These are phyloP conservation scores for Anthracocystis panici-leucophaei DNA, from an alignment of 1,284 basidiomycete genomes.

Conservation along the genomic window DNA sequence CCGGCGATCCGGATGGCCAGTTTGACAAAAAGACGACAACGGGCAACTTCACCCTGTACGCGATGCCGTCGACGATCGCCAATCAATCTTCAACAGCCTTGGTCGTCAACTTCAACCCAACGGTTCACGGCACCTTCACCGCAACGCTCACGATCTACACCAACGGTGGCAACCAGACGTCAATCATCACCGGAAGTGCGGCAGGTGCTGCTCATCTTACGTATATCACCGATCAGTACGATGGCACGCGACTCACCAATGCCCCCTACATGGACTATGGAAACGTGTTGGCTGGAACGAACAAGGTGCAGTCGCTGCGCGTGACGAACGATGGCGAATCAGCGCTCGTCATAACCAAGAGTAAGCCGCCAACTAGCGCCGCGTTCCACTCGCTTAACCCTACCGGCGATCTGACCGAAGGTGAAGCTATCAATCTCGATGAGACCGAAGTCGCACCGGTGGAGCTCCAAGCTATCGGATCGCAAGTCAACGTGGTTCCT, in stretches of 20 bases:
- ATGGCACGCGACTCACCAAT: constrained; percentile 6
- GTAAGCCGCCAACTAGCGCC: constrained; percentile 15
- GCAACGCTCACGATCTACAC: constrained; percentile 19
- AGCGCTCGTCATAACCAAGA: constrained; percentile 27
- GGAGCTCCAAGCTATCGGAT: background rate
- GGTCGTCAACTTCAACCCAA: constrained; percentile 28
- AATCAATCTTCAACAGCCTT: constrained; percentile 15
- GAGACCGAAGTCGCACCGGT: constrained; percentile 11
- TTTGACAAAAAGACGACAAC: constrained; percentile 19
- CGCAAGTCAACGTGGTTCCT: constrained; percentile 6
- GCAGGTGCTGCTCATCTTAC: constrained; percentile 5
- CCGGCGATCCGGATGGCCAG: constrained; percentile 6
- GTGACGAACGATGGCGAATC: constrained; percentile 23
- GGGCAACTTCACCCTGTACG: constrained; percentile 24
- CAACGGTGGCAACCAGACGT: constrained; percentile 19
- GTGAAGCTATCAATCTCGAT: constrained; percentile 6
- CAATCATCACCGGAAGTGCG: constrained; percentile 16
- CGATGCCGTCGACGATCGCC: constrained; percentile 16
- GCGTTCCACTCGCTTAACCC: constrained; percentile 16
- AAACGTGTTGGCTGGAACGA: constrained; percentile 8
- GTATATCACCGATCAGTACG: constrained; percentile 16
- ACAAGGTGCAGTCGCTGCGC: constrained; percentile 1
- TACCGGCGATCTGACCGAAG: constrained; percentile 20
- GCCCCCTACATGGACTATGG: constrained; percentile 28
- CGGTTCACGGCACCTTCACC: constrained; percentile 12